Base-by-base conservation (phyloP, 192 early-diverging fungal genomes). In the Spizellomyces punctatus region DNA sequence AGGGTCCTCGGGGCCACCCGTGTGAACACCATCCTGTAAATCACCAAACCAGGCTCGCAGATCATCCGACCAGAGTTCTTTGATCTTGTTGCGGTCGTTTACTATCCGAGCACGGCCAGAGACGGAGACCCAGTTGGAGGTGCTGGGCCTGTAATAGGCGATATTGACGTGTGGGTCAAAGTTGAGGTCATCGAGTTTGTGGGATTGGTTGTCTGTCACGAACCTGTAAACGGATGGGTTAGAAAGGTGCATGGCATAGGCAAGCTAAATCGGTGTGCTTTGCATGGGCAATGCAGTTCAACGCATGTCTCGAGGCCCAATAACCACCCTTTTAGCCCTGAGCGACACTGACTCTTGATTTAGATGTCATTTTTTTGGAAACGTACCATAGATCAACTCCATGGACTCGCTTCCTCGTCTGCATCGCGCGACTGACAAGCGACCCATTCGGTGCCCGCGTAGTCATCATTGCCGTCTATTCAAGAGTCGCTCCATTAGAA, bases 1-100 rank as follows among this genome's bases (percentile, higher is more conserved):
- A 36, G 83, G 83, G 76, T 84, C 83, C 19, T 64, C 63, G 10
- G 82, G 56, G 9, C 73, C 73, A 8, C 83, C 83, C 41, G 75
- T 73, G 67, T 84, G 82, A 17, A 84, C 65, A 46, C 76, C 76
- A 58, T 84, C 83, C 16, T 74, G 76, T 8, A 78, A 66, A 52
- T 84, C 83, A 16, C 74, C 77, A 60, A 84, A 78, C 83, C 83
- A 84, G 42, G 78, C 58, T 44, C 69, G 64, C 55, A 77, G 57
- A 48, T 84, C 78, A 8, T 58, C 17, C 5, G 50, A 16, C 58
- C 74, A 84, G 5, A 84, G 66, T 45, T 83, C 70, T 41, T 67
- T 47, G 64, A 84, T 78, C 75, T 71, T 82, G 1, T 46, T 64
- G 16, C 66, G 55, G 71, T 84, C 83, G 27, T 79, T 67, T n/a